Base-by-base conservation (phyloP, 2,329 filamentous ascomycete species). In the Colletotrichum magnum region DNA sequence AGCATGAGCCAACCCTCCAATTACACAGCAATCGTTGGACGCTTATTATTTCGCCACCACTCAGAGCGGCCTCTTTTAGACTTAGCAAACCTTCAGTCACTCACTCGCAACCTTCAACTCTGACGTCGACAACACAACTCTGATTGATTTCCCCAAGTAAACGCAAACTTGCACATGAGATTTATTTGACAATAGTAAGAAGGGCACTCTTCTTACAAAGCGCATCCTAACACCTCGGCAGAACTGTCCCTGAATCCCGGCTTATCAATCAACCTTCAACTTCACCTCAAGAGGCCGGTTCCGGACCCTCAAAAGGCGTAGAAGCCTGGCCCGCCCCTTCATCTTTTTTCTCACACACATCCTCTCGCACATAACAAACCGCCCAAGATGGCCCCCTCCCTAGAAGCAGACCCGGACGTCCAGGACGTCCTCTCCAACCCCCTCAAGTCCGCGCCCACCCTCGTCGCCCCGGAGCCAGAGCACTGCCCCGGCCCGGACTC, bases 401-500 rank as follows among this genome's bases (percentile, higher is more conserved):
- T 97, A 54, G 92, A 97, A 83, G 90, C 92, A 75, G 88, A 92
- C 58, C 84, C 97, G 52, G 92, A 97, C 83, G 24, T 32, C 15
- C 90, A 92, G 75, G 91, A 94, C 68, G 92, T 94, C 71, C 84
- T 97, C 73, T 85, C 90, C 73, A 92, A 93, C 77, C 92, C 93
- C 7, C 85, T 95, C 65, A 94, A 94, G 80, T 85, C 89, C 64
- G 91, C 93, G 59, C 94, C 95, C 1, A 88, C 94, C 72, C 92
- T 99, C 62, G 93, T 98, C 72, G 96, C 96, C 21, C 95, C 96
- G 48, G 95, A 98, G 78, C 95, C 95, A 83, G 94, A 98, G 81
- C 95, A 98, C 85, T 99, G 96, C 77, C 95, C 95, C 3, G 96
- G 96, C 0, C 96, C 94, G 4, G 93, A 95, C 77, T 94, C 92